phyloP scores from a whole-genome alignment of 495 filamentous ascomycete species.

The Aspergillus sclerotioniger region DNA sequence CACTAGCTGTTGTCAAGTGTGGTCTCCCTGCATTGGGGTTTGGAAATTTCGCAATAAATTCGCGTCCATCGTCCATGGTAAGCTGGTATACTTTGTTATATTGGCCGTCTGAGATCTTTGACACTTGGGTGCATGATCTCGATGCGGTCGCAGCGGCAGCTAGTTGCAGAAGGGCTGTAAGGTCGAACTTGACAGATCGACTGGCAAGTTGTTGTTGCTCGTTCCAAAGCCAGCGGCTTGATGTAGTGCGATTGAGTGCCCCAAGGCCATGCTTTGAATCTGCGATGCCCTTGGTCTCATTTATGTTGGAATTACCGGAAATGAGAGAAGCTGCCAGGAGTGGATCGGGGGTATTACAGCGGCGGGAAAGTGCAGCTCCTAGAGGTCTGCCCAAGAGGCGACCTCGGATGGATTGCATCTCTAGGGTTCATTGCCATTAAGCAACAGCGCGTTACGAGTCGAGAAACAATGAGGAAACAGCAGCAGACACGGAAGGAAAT shows the following conservation, averaged over 20 bases:
- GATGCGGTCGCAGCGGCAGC: conserved; percentile 25
- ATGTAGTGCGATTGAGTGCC: conserved; percentile 24
- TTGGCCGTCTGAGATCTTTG: conserved; percentile 37
- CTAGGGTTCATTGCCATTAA: conserved; percentile 11
- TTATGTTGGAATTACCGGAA: conserved; percentile 13
- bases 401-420: conserved; percentile 14
- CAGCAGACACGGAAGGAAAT: too few relatives aligned
- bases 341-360: conserved; percentile 4
- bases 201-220: conserved; percentile 26
- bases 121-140: conserved; percentile 19
- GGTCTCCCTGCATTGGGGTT: conserved; percentile 38
- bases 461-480: conserved; percentile 4
- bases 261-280: conserved; percentile 18
- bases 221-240: conserved; percentile 28
- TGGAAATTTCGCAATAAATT: conserved; percentile 34
- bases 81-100: conserved; percentile 39
- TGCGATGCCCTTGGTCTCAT: conserved; percentile 8
- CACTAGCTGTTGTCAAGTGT: conserved; percentile 35
- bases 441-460: conserved; percentile 11
- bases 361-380: conserved; percentile 7
- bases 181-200: conserved; percentile 27
- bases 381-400: conserved; percentile 10
- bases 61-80: conserved; percentile 37
- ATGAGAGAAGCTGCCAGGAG: conserved; percentile 11
- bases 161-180: conserved; percentile 22